Percentiles rank a stretch among this genome's conserved stretches.
Evolutionary conservation across 139 green algal species (phyloP).

Genomic region (Trebouxia sp.): DNA sequence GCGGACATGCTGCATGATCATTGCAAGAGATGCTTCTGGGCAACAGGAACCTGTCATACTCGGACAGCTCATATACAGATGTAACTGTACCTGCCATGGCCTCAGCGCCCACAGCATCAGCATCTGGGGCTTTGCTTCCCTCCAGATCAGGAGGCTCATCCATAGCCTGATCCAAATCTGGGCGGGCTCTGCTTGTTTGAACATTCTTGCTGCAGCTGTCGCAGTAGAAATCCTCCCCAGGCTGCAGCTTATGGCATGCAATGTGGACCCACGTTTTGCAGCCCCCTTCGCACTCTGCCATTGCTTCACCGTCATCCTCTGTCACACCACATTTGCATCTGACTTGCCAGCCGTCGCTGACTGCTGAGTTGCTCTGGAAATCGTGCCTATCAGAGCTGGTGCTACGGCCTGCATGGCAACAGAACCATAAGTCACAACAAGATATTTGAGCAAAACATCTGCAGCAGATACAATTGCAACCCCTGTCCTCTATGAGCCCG

Average conservation of each 20-base stretch:
- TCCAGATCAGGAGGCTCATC: too few species aligned
- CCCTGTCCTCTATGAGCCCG: too few species aligned
- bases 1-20: too few species aligned
- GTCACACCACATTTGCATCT: slow-evolving; percentile 25
- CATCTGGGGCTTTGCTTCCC: too few species aligned
- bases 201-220: not conserved
- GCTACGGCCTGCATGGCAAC: not conserved
- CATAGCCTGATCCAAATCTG: not conserved
- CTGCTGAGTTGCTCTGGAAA: not conserved
- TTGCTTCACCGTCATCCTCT: slow-evolving; percentile 27
- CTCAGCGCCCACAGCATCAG: not conserved
- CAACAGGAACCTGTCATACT: too few species aligned
- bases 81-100: not conserved
- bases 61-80: not conserved
- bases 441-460: too few species aligned
- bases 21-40: too few species aligned
- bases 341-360: slow-evolving; percentile 23
- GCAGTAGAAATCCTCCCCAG: not conserved
- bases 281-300: slow-evolving; percentile 36
- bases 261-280: slow-evolving; percentile 36
- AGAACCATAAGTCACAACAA: not conserved
- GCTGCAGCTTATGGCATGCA: not conserved
- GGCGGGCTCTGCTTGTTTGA: not conserved
- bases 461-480: too few species aligned
- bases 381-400: not conserved